Base-by-base conservation (phyloP, 768 basidiomycete genomes). In the Kwoniella mangroviensis region DNA sequence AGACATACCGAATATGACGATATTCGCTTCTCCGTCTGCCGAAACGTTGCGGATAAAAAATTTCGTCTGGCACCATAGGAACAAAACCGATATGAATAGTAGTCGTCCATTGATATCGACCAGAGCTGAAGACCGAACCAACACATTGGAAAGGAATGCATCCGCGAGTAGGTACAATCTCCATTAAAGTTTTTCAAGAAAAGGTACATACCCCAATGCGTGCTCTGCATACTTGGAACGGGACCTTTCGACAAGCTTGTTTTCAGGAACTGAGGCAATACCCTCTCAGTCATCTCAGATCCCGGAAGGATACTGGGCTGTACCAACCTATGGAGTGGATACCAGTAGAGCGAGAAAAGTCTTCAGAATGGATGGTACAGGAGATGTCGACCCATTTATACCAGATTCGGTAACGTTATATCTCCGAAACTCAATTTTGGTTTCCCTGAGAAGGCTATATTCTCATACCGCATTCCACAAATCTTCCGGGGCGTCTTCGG, bases 191-290 rank as follows among this genome's bases (percentile, higher is more conserved):
- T 60, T 60, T 13, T 15, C 6, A 26, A 34, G 19, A 42, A 41
- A 15, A 22, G 15, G 12, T 9, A 17, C 56, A 15, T 28, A 40
- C 22, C 56, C 56, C 28, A 42, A n/a, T 43, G n/a, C 40, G 40
- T 42, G 43, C 58, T 54, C 11, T 54, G 0, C 17, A 15, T 12
- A 17, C 19, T 17, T 60, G 34, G 58, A 60, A 60, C n/a, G 41
- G 58, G 58, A 60, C 42, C 58, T 60, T 21, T 41, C 15, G 26
- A 60, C 58, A 60, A 42, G 58, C 58, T 60, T 60, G 9, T 60
- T 60, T 43, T 43, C 15, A 60, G 58, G 58, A 41, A 60, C 58
- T 55, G 12, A 6, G 6, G 54, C n/a, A 11, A 55, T 4, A n/a
- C 22, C 34, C 34, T 34, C 6, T 7, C 34, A 2, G 28, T 3